Percentiles rank a stretch among this genome's conserved stretches.
These are phyloP conservation scores for Colletotrichum endophyticum DNA, from an alignment of 2,329 filamentous ascomycete species.

Conservation along the genomic window DNA sequence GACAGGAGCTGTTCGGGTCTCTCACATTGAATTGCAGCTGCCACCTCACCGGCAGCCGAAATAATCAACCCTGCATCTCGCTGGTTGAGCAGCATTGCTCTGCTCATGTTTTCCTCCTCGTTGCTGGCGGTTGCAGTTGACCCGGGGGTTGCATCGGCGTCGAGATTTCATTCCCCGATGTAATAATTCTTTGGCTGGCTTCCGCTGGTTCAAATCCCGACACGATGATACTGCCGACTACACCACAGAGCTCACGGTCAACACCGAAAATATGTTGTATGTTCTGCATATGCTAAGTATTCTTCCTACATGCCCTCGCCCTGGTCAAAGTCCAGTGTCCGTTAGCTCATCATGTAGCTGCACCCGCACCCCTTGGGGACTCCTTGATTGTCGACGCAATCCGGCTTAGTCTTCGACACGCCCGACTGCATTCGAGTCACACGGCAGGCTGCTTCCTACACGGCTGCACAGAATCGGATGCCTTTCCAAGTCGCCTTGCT, in stretches of 20 bases:
- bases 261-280: neutral
- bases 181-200: neutral
- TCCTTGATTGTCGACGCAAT: neutral
- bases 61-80: neutral
- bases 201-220: neutral
- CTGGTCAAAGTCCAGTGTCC: neutral
- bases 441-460: neutral
- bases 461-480: neutral
- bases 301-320: neutral
- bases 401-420: neutral
- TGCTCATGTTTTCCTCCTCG: neutral
- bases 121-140: neutral
- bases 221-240: neutral
- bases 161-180: neutral
- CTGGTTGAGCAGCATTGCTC: neutral
- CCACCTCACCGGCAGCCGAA: neutral
- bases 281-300: neutral
- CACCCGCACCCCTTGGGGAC: neutral
- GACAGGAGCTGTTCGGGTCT: neutral
- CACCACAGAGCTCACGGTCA: neutral
- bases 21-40: neutral
- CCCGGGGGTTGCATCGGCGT: neutral
- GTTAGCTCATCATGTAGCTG: neutral
- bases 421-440: neutral
- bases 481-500: neutral